phyloP scores from a whole-genome alignment of 176 grass and related monocot species.

The Rhynchospora breviuscula region DNA sequence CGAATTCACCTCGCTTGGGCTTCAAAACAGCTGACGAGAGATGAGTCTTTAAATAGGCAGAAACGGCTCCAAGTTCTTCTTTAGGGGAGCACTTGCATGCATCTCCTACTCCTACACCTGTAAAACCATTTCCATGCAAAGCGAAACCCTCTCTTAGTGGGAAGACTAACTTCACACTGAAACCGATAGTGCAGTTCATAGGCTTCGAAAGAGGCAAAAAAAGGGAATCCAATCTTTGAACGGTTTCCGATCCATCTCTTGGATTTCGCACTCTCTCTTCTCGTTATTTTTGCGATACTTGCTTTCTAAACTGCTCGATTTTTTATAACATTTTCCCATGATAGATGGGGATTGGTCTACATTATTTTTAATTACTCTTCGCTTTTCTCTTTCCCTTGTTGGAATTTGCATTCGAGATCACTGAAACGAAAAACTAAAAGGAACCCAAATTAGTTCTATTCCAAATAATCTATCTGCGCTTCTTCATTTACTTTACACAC shows the following conservation, averaged over 20 bases:
- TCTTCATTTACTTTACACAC: neutral
- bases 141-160: neutral
- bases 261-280: neutral
- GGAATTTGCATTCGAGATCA: neutral
- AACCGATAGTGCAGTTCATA: slow-evolving; percentile 1
- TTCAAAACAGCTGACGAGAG: neutral
- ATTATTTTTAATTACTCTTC: neutral
- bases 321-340: neutral
- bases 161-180: neutral
- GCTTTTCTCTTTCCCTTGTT: slow-evolving; percentile 1
- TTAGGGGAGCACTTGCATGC: slow-evolving; percentile 4
- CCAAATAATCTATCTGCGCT: neutral
- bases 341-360: slow-evolving; percentile 9
- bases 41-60: neutral
- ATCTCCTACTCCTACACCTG: neutral
- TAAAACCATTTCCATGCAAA: neutral
- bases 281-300: neutral
- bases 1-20: neutral
- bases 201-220: neutral
- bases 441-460: neutral
- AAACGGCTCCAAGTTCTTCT: neutral
- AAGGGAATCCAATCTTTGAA: neutral
- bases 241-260: neutral
- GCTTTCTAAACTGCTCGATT: neutral
- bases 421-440: neutral